These are phyloP conservation scores for Ammopiptanthus mongolicus DNA, from an alignment of 306 rosid species.

Conservation along the genomic window DNA sequence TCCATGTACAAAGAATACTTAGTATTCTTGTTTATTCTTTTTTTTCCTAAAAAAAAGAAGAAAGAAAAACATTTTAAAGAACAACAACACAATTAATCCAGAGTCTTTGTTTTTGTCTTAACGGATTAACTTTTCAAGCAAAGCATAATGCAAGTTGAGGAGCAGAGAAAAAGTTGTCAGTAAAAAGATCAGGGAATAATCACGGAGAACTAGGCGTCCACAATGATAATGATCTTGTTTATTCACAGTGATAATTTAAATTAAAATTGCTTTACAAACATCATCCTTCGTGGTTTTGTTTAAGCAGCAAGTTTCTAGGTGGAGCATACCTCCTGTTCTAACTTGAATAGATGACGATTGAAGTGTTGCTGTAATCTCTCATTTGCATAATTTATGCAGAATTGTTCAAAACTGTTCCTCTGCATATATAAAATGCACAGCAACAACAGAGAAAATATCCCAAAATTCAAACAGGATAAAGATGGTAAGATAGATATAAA, in stretches of 20 bases:
- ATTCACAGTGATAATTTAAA: neutral
- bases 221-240: neutral
- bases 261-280: neutral
- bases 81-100: neutral
- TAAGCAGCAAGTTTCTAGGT: constrained; percentile 3
- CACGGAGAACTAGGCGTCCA: too few relatives aligned
- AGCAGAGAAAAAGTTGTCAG: neutral
- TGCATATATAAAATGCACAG: constrained; percentile 28
- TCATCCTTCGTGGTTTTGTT: neutral
- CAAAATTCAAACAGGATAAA: constrained; percentile 5
- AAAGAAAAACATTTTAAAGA: neutral
- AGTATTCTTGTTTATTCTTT: neutral
- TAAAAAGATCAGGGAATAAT: constrained; percentile 1
- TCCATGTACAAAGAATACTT: too few relatives aligned
- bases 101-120: neutral
- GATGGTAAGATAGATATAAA: neutral
- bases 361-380: constrained; percentile 98
- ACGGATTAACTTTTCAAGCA: neutral
- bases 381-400: constrained; percentile 98
- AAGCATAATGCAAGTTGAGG: constrained; percentile 15
- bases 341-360: constrained; percentile 95
- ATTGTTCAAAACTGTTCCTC: constrained; percentile 99
- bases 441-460: constrained; percentile 11
- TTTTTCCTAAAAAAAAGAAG: neutral
- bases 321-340: constrained; percentile 89